Evolutionary conservation across 2,329 filamentous ascomycete genomes (phyloP).

Genomic region (Chaetomiaceae sp.): DNA sequence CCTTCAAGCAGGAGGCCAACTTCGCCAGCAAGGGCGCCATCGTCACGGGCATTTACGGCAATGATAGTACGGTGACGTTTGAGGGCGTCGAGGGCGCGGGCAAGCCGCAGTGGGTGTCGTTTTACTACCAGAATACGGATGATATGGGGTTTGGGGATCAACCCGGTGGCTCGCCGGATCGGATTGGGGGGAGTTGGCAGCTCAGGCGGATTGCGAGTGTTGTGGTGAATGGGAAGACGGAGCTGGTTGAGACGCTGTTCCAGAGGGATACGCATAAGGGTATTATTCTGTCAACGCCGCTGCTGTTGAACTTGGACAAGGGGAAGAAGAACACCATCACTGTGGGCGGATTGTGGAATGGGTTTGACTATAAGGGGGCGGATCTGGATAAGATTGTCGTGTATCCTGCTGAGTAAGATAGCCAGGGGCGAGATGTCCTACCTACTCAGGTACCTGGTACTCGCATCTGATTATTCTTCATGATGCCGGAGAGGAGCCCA

Average conservation of each 20-base stretch:
- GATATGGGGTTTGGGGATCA: constrained; percentile 58
- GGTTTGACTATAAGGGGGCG: constrained; percentile 52
- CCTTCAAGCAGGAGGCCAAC: constrained; percentile 52
- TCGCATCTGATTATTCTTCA: too few species aligned
- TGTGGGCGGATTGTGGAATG: constrained; percentile 54
- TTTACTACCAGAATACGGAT: constrained; percentile 57
- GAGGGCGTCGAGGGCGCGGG: constrained; percentile 44
- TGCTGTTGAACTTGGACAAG: constrained; percentile 49
- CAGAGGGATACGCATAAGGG: constrained; percentile 55
- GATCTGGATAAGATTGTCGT: constrained; percentile 58
- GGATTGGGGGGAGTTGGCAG: constrained; percentile 57
- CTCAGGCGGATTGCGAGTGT: constrained; percentile 57
- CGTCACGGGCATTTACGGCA: constrained; percentile 49
- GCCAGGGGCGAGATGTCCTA: too few species aligned
- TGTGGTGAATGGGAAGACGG: constrained; percentile 50
- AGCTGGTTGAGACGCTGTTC: constrained; percentile 46
- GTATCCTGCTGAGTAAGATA: constrained; percentile 39
- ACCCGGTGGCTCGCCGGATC: constrained; percentile 52
- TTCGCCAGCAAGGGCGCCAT: constrained; percentile 47
- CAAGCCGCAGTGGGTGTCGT: constrained; percentile 52
- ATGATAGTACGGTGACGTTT: constrained; percentile 51
- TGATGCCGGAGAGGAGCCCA: too few species aligned
- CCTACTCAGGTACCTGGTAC: too few species aligned
- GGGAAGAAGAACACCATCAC: constrained; percentile 51
- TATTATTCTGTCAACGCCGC: constrained; percentile 53